Conservation (phyloP, 768 basidiomycete genomes). For the Neoboletus brunneissimus region DNA sequence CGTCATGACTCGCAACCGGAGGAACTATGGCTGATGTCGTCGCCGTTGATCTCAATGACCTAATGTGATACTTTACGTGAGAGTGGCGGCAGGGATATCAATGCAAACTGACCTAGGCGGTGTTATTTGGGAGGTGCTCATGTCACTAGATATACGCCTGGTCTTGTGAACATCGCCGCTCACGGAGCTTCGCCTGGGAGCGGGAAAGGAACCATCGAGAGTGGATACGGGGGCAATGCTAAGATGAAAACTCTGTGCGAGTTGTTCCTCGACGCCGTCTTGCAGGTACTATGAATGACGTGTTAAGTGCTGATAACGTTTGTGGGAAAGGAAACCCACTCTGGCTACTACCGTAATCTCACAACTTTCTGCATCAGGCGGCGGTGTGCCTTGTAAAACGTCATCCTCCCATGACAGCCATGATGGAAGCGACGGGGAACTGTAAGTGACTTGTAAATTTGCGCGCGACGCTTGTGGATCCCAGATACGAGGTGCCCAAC, state of each 20-base stretch:
- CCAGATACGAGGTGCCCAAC: conserved; percentile 93
- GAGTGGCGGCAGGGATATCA: not conserved
- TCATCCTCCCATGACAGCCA: conserved; percentile 92
- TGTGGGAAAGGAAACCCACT: conserved; percentile 41
- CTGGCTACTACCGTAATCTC: conserved; percentile 74
- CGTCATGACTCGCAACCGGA: conserved; percentile 48
- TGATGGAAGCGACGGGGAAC: conserved; percentile 74
- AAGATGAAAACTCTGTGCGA: conserved; percentile 66
- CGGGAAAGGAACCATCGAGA: conserved; percentile 42
- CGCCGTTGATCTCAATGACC: conserved; percentile 33
- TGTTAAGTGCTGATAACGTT: conserved; percentile 7
- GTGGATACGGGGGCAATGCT: conserved; percentile 66
- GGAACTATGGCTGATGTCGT: conserved; percentile 29
- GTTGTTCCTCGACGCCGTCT: conserved; percentile 70
- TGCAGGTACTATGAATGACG: conserved; percentile 44
- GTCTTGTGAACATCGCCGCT: conserved; percentile 41
- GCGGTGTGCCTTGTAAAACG: conserved; percentile 76
- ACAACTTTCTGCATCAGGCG: conserved; percentile 70
- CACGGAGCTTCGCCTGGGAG: conserved; percentile 48
- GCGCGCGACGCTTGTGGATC: conserved; percentile 89
- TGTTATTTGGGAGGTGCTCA: conserved; percentile 33
- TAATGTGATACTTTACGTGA: conserved; percentile 12
- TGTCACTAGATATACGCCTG: conserved; percentile 42
- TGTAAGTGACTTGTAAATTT: conserved; percentile 75
- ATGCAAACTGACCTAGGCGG: conserved; percentile 26